Base-by-base conservation (phyloP, 352 stramenopile species). In the Phytophthora crassamura region DNA sequence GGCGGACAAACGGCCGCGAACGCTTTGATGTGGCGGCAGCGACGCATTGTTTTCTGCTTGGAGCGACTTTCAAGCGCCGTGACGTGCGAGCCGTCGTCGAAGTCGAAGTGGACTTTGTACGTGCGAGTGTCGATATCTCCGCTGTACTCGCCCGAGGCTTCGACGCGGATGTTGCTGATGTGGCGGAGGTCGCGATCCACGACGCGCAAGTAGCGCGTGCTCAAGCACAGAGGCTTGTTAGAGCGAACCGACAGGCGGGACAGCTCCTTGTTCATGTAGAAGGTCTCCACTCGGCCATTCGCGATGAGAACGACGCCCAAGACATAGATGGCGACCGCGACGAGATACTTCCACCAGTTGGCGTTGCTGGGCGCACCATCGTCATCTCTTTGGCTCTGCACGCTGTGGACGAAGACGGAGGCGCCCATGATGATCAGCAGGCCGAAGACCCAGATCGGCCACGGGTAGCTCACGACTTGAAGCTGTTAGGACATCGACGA, bases 81-180 rank as follows among this genome's bases (percentile, higher is more conserved):
- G 4, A 80, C 70, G 50, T 89, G 73, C 5, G 65, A 66, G 15
- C 77, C 80, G 43, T 91, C 79, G 51, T 86, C 69, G 59, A 91
- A 91, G 40, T 91, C 82, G 54, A 91, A 90, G 54, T 89, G 75
- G 15, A 91, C 71, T 51, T 90, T 87, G 65, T 89, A 91, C 47
- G 59, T 76, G 7, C 82, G 76, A 45, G 82, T 91, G 71, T 90
- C 80, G 22, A 89, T 69, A 15, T 91, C 82, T 10, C 80, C 78
- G 22, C 75, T 90, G 59, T 89, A 80, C 57, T 91, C 82, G 14
- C 82, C 82, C 11, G 69, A 72, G 36, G 78, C 70, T 45, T 91
- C 82, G 30, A 90, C 77, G 38, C 82, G 82, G 22, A 91, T 85
- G 58, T 85, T 83, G 14, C 72, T 54, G 42, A 91, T 89, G 47